Base-by-base conservation (phyloP, 192 early-diverging fungal species). In the Mortierella alpina region DNA sequence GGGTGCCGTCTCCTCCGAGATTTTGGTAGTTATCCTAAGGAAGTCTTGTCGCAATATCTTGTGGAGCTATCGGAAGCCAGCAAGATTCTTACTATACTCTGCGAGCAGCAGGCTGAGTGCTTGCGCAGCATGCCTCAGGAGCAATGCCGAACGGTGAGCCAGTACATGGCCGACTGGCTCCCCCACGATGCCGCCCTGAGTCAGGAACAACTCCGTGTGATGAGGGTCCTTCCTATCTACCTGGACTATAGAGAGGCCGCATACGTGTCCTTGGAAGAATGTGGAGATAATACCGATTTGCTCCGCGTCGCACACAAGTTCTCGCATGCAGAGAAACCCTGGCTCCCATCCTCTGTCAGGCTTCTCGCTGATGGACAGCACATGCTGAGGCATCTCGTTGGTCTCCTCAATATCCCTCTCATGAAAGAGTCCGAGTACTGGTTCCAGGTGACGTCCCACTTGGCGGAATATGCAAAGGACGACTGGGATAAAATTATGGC, bases 361-460 rank as follows among this genome's bases (percentile, higher is more conserved):
- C 72, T 74, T 1, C 48, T 74, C 6, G 51, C 40, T 2, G 72
- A 61, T 18, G 58, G 45, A 3, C 72, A 74, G 12, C 57, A 23
- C 1, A 18, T 66, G 64, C 40, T 39, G 2, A 22, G 47, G 1
- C 58, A 74, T 12, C 23, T 74, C 0, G 7, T 6, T 2, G 12
- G 14, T 11, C 2, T 66, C 41, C 6, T 60, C 20, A 7, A 18
- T 0, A 14, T 76, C 7, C 46, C 18, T 7, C 10, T 18, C 8
- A 50, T 69, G 0, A 40, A 49, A 1, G 74, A 69, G 40, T 52
- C 66, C 8, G 40, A 60, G 17, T 76, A 76, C 47, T 76, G 74
- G 73, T 13, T 51, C 41, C n/a, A 46, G 11, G 49, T 69, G 8
- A 39, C 69, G 5, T 22, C 59, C 1, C 14, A 64, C 40, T 14